Percentiles rank a stretch among this genome's conserved stretches.
phyloP scores from a whole-genome alignment of 306 rosid species.

The Nissolia schottii region DNA sequence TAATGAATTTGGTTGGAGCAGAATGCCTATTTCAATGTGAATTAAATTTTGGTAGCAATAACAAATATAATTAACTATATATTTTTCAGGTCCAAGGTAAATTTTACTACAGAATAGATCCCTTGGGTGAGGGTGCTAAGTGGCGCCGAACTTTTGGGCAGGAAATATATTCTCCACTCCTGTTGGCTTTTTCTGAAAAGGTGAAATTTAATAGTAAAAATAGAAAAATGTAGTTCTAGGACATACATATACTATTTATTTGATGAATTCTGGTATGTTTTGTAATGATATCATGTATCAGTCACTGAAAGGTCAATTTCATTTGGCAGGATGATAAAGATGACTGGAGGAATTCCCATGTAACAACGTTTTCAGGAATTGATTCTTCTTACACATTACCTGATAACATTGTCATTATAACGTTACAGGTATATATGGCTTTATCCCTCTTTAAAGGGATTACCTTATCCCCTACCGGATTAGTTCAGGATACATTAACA shows the following conservation, averaged over 20 bases:
- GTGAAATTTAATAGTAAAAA: constrained; percentile 36
- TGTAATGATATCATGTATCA: background rate
- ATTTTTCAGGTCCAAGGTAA: constrained; percentile 76
- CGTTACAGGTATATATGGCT: constrained; percentile 52
- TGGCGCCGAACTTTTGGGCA: constrained; percentile 97
- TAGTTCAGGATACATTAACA: background rate
- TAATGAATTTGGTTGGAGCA: background rate
- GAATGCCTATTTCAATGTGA: background rate
- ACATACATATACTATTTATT: background rate
- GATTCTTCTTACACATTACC: constrained; percentile 66
- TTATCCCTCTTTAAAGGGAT: constrained; percentile 2
- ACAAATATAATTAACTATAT: background rate
- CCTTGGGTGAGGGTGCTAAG: constrained; percentile 80
- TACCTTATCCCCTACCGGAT: background rate
- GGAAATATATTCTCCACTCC: constrained; percentile 94
- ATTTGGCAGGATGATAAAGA: constrained; percentile 56
- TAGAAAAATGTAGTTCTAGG: constrained; percentile 6
- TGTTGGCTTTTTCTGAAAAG: constrained; percentile 86
- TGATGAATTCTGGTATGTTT: background rate
- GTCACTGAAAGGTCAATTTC: constrained; percentile 10
- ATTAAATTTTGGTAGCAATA: background rate
- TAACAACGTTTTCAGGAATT: constrained; percentile 50
- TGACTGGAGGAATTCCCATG: constrained; percentile 53
- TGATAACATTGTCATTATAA: constrained; percentile 56
- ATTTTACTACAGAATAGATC: constrained; percentile 71